Conservation (phyloP, 2,329 filamentous ascomycete species). For the Cladosporium sp. region DNA sequence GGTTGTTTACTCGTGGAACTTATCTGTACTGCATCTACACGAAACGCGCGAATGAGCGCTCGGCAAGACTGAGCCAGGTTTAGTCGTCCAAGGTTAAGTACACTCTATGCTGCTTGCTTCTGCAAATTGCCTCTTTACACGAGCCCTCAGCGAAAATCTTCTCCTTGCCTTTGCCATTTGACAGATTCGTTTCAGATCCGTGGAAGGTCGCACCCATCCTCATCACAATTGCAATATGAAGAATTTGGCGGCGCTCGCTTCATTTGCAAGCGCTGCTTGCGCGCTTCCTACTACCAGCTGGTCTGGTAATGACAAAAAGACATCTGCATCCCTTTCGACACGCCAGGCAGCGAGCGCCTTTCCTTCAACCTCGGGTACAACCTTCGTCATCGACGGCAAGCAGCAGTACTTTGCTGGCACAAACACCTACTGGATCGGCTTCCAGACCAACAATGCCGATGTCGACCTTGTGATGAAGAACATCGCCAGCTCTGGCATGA, state of each 20-base stretch:
- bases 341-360: constrained; percentile 7
- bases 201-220: neutral
- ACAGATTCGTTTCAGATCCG: neutral
- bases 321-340: neutral
- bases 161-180: neutral
- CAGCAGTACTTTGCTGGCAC: constrained; percentile 50
- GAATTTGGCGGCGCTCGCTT: neutral
- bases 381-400: constrained; percentile 42
- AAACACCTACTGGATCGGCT: constrained; percentile 55
- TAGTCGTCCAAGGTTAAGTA: neutral
- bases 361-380: constrained; percentile 19
- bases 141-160: neutral
- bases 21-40: neutral
- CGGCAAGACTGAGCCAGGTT: neutral
- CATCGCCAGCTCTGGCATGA: constrained; percentile 49
- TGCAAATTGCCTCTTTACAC: too few relatives aligned
- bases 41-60: neutral
- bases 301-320: neutral
- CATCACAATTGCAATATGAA: neutral
- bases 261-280: constrained; percentile 8
- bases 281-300: constrained; percentile 2
- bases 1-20: constrained; percentile 1
- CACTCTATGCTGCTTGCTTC: neutral
- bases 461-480: constrained; percentile 49
- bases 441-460: constrained; percentile 51